Base-by-base conservation (phyloP, 1,284 basidiomycete species). In the Boletellus sp. region DNA sequence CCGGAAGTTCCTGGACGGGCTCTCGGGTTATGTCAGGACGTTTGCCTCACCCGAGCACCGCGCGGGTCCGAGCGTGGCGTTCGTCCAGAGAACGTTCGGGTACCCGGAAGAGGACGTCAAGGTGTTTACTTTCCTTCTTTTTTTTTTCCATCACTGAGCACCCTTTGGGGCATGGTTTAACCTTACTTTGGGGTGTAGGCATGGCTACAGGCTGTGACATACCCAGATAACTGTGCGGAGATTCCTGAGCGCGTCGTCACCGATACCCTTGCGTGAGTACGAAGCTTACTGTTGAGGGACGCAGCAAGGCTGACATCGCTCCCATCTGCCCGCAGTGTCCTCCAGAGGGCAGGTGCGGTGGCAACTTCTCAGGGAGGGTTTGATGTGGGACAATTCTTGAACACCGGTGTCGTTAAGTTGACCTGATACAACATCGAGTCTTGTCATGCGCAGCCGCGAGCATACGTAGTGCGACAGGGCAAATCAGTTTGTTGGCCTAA, bases 131-230 rank as follows among this genome's bases (percentile, higher is more conserved):
- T 26, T 26, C 24, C 24, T 28, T 11, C 10, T 11, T 8, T 49
- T 26, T 52, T 30, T 16, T 5, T 11, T 30, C 13, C 21, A 5
- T 41, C 5, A 30, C 7, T 13, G 5, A 18, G 5, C 5, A 48
- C 13, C n/a, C 18, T 15, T 32, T n/a, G 5, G 41, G 26, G 11
- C 8, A 10, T 28, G 26, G 8, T 38, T 30, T 28, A 2, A 16
- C 19, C 32, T n/a, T 21, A n/a, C 21, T 8, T 33, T 35, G 26
- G 26, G 32, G 15, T 30, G 33, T 53, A 87, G 79, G 85, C 87
- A 39, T 95, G 93, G 93, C 73, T 94, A 54, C 73, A 80, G 63
- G 89, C 85, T 4, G 92, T 94, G 26, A 76, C 74, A 6, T 95
- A 93, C 69, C 84, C 90, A 7, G 59, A 77, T 7, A 76, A 85